Conservation (phyloP, 2,329 filamentous ascomycete species). For the Penicillium polonicum region DNA sequence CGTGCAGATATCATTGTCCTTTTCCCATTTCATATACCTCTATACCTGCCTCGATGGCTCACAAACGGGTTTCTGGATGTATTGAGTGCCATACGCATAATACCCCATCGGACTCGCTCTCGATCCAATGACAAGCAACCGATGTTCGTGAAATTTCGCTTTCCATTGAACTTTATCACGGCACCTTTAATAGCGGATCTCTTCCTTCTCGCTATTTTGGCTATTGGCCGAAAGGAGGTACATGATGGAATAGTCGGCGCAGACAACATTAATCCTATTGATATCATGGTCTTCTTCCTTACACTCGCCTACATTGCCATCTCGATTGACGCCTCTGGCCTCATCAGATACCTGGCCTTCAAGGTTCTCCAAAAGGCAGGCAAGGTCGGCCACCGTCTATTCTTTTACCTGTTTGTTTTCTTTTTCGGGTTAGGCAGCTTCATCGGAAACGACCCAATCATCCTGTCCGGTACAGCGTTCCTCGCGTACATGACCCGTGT, state of each 20-base stretch:
- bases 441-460: conserved; percentile 74
- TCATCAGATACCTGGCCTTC: conserved; percentile 69
- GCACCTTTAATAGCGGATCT: conserved; percentile 69
- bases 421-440: conserved; percentile 67
- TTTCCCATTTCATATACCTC: conserved; percentile 65
- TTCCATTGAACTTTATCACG: conserved; percentile 70
- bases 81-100: conserved; percentile 53
- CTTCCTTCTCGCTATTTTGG: conserved; percentile 67
- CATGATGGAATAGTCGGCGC: conserved; percentile 66
- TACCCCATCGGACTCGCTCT: conserved; percentile 43
- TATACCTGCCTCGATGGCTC: conserved; percentile 57
- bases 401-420: conserved; percentile 71
- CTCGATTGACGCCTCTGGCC: conserved; percentile 71
- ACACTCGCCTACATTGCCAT: conserved; percentile 74
- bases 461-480: conserved; percentile 71
- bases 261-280: conserved; percentile 65
- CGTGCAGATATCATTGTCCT: conserved; percentile 64
- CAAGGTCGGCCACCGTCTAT: conserved; percentile 64
- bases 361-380: conserved; percentile 68
- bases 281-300: conserved; percentile 74
- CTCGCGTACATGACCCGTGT: conserved; percentile 75
- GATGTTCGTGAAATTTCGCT: conserved; percentile 52
- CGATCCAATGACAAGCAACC: conserved; percentile 30
- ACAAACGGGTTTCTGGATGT: conserved; percentile 47
- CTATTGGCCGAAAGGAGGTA: conserved; percentile 66